Evolutionary conservation across 2,329 filamentous ascomycete species (phyloP).

Genomic region (Exophiala sideris): DNA sequence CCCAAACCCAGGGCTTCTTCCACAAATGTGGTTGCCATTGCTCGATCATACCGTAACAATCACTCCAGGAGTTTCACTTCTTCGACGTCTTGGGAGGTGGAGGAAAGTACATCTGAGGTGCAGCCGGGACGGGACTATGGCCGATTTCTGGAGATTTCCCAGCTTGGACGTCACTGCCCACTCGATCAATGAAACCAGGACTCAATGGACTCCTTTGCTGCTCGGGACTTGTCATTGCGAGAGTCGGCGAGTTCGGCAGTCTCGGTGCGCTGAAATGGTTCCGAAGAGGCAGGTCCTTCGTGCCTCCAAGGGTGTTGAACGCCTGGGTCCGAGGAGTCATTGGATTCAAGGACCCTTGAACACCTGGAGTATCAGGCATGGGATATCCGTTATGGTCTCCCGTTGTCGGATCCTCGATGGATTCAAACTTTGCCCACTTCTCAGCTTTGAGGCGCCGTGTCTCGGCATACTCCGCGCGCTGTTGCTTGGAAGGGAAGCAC

Average conservation of each 20-base stretch:
- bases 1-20: background rate
- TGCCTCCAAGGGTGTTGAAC: slow-evolving; percentile 40
- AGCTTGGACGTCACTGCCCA: slow-evolving; percentile 25
- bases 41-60: no score
- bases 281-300: slow-evolving; percentile 42
- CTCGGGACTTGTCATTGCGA: slow-evolving; percentile 25
- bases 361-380: slow-evolving; percentile 30
- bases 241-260: slow-evolving; percentile 12
- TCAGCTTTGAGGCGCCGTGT: slow-evolving; percentile 38
- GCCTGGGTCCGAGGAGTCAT: slow-evolving; percentile 42
- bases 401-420: slow-evolving; percentile 31
- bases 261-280: slow-evolving; percentile 30
- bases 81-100: slow-evolving; percentile 23
- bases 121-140: slow-evolving; percentile 17
- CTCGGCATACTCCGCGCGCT: slow-evolving; percentile 35
- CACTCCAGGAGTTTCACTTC: slow-evolving; percentile 7
- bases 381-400: slow-evolving; percentile 31
- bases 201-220: slow-evolving; percentile 25
- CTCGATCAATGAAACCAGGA: slow-evolving; percentile 26
- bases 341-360: slow-evolving; percentile 31
- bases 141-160: slow-evolving; percentile 13
- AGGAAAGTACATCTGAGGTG: slow-evolving; percentile 22
- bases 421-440: slow-evolving; percentile 33
- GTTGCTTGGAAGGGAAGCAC: slow-evolving; percentile 36
- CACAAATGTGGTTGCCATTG: no score